Conservation (phyloP, 1,139 yeast species). For the Citeromyces hawaiiensis region DNA sequence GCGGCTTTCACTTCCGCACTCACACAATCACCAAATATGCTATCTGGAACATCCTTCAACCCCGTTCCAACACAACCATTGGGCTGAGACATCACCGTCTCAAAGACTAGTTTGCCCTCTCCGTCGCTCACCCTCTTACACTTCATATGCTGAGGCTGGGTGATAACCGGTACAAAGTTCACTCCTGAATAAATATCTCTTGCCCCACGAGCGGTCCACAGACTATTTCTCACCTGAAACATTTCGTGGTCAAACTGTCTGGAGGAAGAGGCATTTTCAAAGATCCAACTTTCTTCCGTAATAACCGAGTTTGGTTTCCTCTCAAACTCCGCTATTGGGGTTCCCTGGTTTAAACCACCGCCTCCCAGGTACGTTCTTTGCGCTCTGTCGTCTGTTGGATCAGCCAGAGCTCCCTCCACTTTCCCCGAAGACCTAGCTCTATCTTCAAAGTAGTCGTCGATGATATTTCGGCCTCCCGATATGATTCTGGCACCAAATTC, state of each 20-base stretch:
- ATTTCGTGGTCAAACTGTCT: constrained; percentile 55
- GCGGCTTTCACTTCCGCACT: constrained; percentile 48
- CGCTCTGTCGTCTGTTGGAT: constrained; percentile 46
- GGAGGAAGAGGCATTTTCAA: constrained; percentile 71
- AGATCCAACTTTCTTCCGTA: constrained; percentile 44
- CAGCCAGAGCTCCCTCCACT: constrained; percentile 71
- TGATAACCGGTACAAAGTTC: constrained; percentile 53
- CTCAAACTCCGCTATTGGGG: constrained; percentile 6
- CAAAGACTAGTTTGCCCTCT: constrained; percentile 25
- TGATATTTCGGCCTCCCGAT: constrained; percentile 65
- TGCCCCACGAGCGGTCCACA: constrained; percentile 37
- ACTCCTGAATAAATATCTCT: constrained; percentile 80
- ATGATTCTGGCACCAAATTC: constrained; percentile 88
- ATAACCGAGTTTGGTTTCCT: constrained; percentile 4
- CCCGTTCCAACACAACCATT: constrained; percentile 46
- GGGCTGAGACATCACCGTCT: constrained; percentile 35
- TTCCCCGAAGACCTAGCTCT: constrained; percentile 60
- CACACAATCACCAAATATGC: constrained; percentile 41
- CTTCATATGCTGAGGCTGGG: constrained; percentile 51
- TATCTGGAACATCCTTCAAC: constrained; percentile 39
- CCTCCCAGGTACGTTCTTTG: constrained; percentile 17
- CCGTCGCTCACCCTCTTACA: constrained; percentile 19
- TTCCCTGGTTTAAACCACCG: background rate
- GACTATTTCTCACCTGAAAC: constrained; percentile 42
- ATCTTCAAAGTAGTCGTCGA: constrained; percentile 84